A percentile compares a stretch with the other conserved stretches of the same genome.
phyloP scores from a whole-genome alignment of 495 filamentous ascomycete species.

The Aspergillus asperescens region DNA sequence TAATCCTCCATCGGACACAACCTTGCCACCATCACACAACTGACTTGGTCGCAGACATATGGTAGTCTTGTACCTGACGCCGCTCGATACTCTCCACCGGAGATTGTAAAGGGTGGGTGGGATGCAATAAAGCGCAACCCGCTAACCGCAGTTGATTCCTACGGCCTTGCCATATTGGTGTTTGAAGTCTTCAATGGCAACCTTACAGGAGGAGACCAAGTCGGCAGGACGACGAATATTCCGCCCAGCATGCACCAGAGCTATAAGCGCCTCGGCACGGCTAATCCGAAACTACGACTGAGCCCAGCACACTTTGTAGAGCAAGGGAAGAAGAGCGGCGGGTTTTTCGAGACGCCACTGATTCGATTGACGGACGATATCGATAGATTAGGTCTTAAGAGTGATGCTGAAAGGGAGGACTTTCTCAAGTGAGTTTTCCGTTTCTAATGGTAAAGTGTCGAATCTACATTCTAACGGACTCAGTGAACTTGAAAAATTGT shows the following conservation, averaged over 20 bases:
- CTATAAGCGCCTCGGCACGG: constrained; percentile 80
- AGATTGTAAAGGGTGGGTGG: constrained; percentile 83
- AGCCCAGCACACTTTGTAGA: constrained; percentile 84
- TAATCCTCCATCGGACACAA: background rate
- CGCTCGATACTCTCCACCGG: constrained; percentile 74
- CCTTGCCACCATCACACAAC: background rate
- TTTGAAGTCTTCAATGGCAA: constrained; percentile 87
- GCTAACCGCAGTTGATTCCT: constrained; percentile 76
- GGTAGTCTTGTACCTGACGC: constrained; percentile 82
- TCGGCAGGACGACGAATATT: constrained; percentile 77
- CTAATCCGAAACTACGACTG: constrained; percentile 82
- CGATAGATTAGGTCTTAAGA: constrained; percentile 85
- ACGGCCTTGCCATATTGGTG: constrained; percentile 75
- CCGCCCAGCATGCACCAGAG: constrained; percentile 81
- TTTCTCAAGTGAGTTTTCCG: constrained; percentile 69
- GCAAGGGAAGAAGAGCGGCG: constrained; percentile 73
- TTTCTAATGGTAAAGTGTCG: background rate
- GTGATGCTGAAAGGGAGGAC: constrained; percentile 72
- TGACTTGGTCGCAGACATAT: constrained; percentile 53
- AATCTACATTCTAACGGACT: constrained; percentile 2
- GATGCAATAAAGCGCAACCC: constrained; percentile 79
- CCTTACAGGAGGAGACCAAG: constrained; percentile 69
- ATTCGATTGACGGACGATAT: constrained; percentile 89
- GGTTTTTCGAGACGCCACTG: constrained; percentile 87
- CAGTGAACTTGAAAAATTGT: constrained; percentile 78